A percentile compares a stretch with the other conserved stretches of the same genome.
phyloP scores from a whole-genome alignment of 2,329 filamentous ascomycete genomes.

The Colletotrichum cordylinicola region DNA sequence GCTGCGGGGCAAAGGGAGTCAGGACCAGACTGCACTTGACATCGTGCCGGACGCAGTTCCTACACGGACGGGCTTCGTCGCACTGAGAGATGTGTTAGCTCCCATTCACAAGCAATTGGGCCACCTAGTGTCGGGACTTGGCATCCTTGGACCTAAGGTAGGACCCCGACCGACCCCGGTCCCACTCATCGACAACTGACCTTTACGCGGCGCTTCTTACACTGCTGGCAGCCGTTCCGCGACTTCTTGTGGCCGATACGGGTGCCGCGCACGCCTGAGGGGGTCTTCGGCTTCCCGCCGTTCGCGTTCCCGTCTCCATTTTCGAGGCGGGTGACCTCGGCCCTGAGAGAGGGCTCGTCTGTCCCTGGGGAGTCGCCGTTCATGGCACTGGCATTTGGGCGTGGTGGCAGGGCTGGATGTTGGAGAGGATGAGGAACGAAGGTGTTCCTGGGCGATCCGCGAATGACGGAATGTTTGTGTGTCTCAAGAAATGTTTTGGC shows the following conservation, averaged over 20 bases:
- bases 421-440: background rate
- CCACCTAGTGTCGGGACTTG: background rate
- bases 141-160: background rate
- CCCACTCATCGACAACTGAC: background rate
- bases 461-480: background rate
- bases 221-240: conserved; percentile 18
- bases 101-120: background rate
- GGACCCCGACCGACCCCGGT: background rate
- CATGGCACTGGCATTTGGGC: background rate
- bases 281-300: background rate
- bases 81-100: conserved; percentile 5
- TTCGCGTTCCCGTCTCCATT: background rate
- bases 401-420: background rate
- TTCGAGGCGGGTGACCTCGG: conserved; percentile 1
- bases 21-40: conserved; percentile 16
- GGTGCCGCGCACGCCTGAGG: background rate
- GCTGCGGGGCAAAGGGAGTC: background rate
- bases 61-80: conserved; percentile 14
- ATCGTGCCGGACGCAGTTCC: conserved; percentile 18
- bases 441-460: background rate
- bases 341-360: conserved; percentile 10
- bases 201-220: conserved; percentile 19
- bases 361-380: background rate
- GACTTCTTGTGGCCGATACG: conserved; percentile 21
- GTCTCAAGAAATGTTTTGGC: conserved; percentile 6